A percentile compares a stretch with the other conserved stretches of the same genome.
Evolutionary conservation across 2,329 filamentous ascomycete species (phyloP).

Genomic region (Microdochium trichocladiopsis): DNA sequence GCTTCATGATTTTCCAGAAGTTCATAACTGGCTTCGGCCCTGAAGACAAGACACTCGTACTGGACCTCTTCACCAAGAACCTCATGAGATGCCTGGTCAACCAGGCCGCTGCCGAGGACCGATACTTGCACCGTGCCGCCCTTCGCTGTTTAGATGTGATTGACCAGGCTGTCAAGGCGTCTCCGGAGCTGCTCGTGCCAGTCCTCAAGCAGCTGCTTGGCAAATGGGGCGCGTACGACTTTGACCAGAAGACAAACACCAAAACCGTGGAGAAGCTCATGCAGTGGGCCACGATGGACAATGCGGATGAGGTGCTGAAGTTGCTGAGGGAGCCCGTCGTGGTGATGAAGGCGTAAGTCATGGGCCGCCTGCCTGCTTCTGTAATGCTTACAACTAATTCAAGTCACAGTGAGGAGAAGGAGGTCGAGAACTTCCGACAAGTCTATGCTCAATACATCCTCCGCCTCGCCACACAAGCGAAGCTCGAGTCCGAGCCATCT

Average conservation of each 20-base stretch:
- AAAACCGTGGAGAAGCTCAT: constrained; percentile 77
- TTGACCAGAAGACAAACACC: constrained; percentile 79
- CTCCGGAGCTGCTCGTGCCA: constrained; percentile 50
- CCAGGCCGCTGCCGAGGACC: constrained; percentile 69
- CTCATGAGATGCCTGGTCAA: constrained; percentile 77
- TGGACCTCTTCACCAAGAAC: constrained; percentile 71
- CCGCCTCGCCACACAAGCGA: constrained; percentile 36
- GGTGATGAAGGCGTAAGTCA: constrained; percentile 23
- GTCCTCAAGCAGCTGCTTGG: constrained; percentile 64
- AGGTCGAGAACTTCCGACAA: constrained; percentile 36
- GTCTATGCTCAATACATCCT: constrained; percentile 48
- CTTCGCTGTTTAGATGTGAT: constrained; percentile 68
- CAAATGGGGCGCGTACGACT: constrained; percentile 65
- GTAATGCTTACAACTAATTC: constrained; percentile 21
- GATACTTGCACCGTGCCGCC: constrained; percentile 74
- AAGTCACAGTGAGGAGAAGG: constrained; percentile 14
- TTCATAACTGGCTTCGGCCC: constrained; percentile 50
- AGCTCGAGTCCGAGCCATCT: constrained; percentile 16
- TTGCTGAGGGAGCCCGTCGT: constrained; percentile 38
- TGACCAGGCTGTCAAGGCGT: constrained; percentile 53
- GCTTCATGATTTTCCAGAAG: constrained; percentile 80
- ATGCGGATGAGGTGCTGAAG: constrained; percentile 45
- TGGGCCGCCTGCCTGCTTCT: constrained; percentile 1
- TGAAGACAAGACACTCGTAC: constrained; percentile 39
- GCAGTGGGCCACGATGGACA: constrained; percentile 47